Evolutionary conservation across 2,329 filamentous ascomycete species (phyloP), one percentile per base, ranked within the genome.

Genomic region (Colletotrichum ledebouriae): DNA sequence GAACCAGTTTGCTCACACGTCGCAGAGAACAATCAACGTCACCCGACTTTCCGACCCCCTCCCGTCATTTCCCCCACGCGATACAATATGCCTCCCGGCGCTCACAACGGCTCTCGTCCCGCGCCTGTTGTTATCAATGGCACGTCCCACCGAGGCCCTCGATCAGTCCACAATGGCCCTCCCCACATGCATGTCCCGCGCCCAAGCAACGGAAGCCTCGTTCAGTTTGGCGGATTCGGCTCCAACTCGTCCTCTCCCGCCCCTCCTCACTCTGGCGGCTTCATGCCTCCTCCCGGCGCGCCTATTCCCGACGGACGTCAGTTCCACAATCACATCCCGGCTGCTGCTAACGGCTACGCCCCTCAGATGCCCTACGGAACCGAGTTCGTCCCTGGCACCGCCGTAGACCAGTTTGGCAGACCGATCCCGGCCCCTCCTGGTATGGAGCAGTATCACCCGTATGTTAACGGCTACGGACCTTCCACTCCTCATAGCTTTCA

Each of bases 401-500:
- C 72, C 22, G 77, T 82, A 22, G 81, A 83, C 59, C 75, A 65
- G 47, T 82, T 78, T 50, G 80, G 78, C 7, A 75, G 79, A 55
- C 79, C 78, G 9, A 66, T 78, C 4, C 75, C 81, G 67, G 73
- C 72, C 15, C 58, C 68, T 15, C 75, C 74, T 9, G 78, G 76
- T 7, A 71, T 76, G 60, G 79, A 82, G 37, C 72, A 79, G 9
- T 78, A 78, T 63, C 73, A 71, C 49, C 72, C 73, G 5, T 75
- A 78, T 67, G 52, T 34, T 42, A 78, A 76, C 70, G 80, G 78
- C 71, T 86, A 86, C 73, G 85, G 84, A 3, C 85, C 87, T 2
- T 83, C 85, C 1, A 88, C 87, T 2, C 85, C 87, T 4, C 87
- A 87, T 70, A 90, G 87, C 76, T 88, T 88, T 73, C 88, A 89